A percentile compares a stretch with the other conserved stretches of the same genome.
These are phyloP conservation scores for Naganishia friedmannii DNA, from an alignment of 768 basidiomycete species.

Conservation along the genomic window DNA sequence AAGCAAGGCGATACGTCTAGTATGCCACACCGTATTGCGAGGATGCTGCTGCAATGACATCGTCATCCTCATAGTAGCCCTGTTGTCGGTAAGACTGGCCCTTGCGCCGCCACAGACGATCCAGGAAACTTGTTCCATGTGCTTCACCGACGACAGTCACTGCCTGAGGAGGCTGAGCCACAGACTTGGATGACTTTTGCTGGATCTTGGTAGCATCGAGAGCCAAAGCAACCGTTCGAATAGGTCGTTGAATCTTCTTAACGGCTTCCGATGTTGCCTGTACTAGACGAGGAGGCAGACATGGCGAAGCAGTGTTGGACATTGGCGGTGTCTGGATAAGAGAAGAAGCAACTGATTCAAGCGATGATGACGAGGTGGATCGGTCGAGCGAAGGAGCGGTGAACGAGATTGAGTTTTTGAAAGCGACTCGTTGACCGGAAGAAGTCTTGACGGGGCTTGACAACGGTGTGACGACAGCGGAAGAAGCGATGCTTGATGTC, in stretches of 20 bases:
- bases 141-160: slow-evolving; percentile 21
- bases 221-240: not conserved
- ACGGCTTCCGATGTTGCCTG: slow-evolving; percentile 16
- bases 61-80: slow-evolving; percentile 18
- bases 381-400: slow-evolving; percentile 49
- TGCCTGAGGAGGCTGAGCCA: slow-evolving; percentile 13
- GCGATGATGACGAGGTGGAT: slow-evolving; percentile 48
- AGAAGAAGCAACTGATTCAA: slow-evolving; percentile 42
- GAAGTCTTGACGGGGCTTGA: slow-evolving; percentile 19
- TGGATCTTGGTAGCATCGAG: slow-evolving; percentile 7
- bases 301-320: not conserved
- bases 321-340: slow-evolving; percentile 26
- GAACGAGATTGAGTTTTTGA: slow-evolving; percentile 37
- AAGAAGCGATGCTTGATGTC: slow-evolving; percentile 39
- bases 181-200: not conserved
- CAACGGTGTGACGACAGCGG: slow-evolving; percentile 23
- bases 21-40: slow-evolving; percentile 15
- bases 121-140: slow-evolving; percentile 6
- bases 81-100: slow-evolving; percentile 13
- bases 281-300: slow-evolving; percentile 12
- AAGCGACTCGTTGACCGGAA: slow-evolving; percentile 37
- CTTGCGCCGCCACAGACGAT: slow-evolving; percentile 18
- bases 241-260: slow-evolving; percentile 15
- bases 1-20: not conserved
- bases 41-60: slow-evolving; percentile 6